These are phyloP conservation scores for Agaricus blazei DNA, from an alignment of 768 basidiomycete species.

Conservation along the genomic window DNA sequence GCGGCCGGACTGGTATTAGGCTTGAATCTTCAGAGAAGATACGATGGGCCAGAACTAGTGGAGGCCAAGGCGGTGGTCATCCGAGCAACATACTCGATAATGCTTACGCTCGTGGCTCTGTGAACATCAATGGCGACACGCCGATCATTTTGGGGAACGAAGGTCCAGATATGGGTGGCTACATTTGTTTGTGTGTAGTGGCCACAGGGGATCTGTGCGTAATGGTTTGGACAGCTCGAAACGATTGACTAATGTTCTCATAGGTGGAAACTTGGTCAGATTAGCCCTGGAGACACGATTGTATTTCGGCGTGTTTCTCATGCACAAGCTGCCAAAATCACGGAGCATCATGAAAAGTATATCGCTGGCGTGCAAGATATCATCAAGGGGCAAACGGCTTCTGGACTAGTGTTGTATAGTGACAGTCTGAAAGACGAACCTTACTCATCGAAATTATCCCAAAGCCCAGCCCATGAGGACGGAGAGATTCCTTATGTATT, in stretches of 20 bases:
- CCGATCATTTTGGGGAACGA: slow-evolving; percentile 62
- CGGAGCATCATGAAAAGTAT: slow-evolving; percentile 17
- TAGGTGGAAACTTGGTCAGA: slow-evolving; percentile 68
- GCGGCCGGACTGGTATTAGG: slow-evolving; percentile 62
- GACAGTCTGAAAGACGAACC: background rate
- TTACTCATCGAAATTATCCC: background rate
- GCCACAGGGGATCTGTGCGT: slow-evolving; percentile 46
- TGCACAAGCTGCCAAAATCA: slow-evolving; percentile 25
- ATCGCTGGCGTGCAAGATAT: slow-evolving; percentile 25
- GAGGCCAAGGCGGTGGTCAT: slow-evolving; percentile 66
- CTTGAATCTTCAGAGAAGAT: slow-evolving; percentile 40
- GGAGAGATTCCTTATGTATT: slow-evolving; percentile 32
- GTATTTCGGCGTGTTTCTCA: slow-evolving; percentile 47
- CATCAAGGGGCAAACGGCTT: background rate
- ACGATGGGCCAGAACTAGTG: slow-evolving; percentile 48
- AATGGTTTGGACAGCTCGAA: background rate
- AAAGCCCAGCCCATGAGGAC: background rate
- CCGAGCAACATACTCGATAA: slow-evolving; percentile 65
- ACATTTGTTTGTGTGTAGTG: slow-evolving; percentile 51
- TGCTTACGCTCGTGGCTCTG: slow-evolving; percentile 46
- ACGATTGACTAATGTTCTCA: background rate
- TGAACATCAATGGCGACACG: slow-evolving; percentile 68
- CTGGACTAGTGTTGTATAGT: background rate
- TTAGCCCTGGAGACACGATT: slow-evolving; percentile 51
- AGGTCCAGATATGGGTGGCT: slow-evolving; percentile 61